These are phyloP conservation scores for Saturnispora sanitii DNA, from an alignment of 805 yeast species.

Conservation along the genomic window DNA sequence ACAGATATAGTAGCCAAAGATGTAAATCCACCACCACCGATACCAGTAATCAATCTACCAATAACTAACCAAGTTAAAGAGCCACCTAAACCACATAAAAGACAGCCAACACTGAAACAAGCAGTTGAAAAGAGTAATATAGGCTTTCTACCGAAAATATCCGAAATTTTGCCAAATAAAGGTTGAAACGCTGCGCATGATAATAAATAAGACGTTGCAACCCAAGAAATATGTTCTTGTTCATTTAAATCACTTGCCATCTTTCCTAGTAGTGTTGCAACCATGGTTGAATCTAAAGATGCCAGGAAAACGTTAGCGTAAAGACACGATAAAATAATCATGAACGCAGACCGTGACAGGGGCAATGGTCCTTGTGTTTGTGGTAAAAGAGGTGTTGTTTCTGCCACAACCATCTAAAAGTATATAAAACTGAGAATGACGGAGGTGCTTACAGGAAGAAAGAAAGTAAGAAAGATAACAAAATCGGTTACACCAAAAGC, in stretches of 20 bases:
- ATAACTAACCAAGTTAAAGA: constrained; percentile 36
- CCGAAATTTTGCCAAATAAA: constrained; percentile 43
- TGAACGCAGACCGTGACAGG: constrained; percentile 8
- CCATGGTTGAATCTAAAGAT: constrained; percentile 46
- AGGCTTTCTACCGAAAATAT: constrained; percentile 42
- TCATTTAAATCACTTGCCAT: constrained; percentile 44
- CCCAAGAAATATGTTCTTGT: constrained; percentile 34
- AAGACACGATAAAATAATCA: constrained; percentile 14
- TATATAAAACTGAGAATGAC: neutral
- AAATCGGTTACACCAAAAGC: neutral
- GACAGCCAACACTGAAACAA: constrained; percentile 31
- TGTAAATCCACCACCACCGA: constrained; percentile 83
- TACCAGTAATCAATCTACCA: constrained; percentile 68
- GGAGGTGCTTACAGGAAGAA: neutral
- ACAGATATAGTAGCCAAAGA: constrained; percentile 66
- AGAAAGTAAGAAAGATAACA: neutral
- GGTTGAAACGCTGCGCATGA: constrained; percentile 44
- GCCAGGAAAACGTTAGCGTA: constrained; percentile 31
- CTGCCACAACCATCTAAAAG: constrained; percentile 4
- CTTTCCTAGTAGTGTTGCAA: constrained; percentile 39
- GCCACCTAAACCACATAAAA: constrained; percentile 33
- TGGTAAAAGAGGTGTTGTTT: constrained; percentile 6
- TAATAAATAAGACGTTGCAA: constrained; percentile 33
- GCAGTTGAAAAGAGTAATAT: constrained; percentile 26
- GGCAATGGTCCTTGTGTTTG: neutral